A percentile compares a stretch with the other conserved stretches of the same genome.
Evolutionary conservation across 2,329 filamentous ascomycete species (phyloP).

Genomic region (Ophiognomonia clavigignenti-juglandacearum): DNA sequence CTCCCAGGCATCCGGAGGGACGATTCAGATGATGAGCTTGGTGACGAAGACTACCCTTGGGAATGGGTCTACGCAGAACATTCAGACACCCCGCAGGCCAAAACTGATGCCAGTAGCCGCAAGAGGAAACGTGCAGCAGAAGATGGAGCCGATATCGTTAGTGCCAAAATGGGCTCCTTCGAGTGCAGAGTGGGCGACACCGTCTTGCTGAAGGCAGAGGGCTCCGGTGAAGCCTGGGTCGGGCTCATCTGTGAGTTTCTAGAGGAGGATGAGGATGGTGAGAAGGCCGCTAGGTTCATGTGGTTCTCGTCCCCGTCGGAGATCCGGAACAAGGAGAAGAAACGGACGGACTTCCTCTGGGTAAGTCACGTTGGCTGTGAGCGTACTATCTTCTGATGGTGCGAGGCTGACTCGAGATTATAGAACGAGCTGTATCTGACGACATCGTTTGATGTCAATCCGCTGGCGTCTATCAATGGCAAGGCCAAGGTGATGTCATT

Average conservation of each 20-base stretch:
- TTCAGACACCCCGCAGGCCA: slow-evolving; percentile 6
- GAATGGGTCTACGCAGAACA: slow-evolving; percentile 66
- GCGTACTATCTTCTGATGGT: background rate
- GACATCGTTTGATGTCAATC: slow-evolving; percentile 79
- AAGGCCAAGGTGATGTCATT: slow-evolving; percentile 77
- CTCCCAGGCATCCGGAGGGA: slow-evolving; percentile 61
- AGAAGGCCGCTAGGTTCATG: slow-evolving; percentile 83
- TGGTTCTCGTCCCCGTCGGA: slow-evolving; percentile 95
- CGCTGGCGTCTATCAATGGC: slow-evolving; percentile 83
- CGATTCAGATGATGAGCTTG: slow-evolving; percentile 85
- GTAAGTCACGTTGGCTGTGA: slow-evolving; percentile 34
- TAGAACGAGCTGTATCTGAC: slow-evolving; percentile 92
- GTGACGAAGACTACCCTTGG: slow-evolving; percentile 67
- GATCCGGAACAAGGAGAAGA: slow-evolving; percentile 77
- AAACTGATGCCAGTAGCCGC: slow-evolving; percentile 18
- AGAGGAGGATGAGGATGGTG: slow-evolving; percentile 67
- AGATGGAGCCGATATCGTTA: slow-evolving; percentile 57
- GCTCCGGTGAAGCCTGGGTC: slow-evolving; percentile 84
- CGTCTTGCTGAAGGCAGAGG: slow-evolving; percentile 83
- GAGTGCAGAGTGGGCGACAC: slow-evolving; percentile 77
- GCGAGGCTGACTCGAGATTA: background rate
- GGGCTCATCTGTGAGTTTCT: slow-evolving; percentile 82
- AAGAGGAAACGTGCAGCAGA: slow-evolving; percentile 31
- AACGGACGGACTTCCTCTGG: slow-evolving; percentile 71
- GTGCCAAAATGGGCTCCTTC: slow-evolving; percentile 77